These are phyloP conservation scores for Arctostaphylos glauca DNA, from an alignment of 148 eudicot genomes.

Conservation along the genomic window DNA sequence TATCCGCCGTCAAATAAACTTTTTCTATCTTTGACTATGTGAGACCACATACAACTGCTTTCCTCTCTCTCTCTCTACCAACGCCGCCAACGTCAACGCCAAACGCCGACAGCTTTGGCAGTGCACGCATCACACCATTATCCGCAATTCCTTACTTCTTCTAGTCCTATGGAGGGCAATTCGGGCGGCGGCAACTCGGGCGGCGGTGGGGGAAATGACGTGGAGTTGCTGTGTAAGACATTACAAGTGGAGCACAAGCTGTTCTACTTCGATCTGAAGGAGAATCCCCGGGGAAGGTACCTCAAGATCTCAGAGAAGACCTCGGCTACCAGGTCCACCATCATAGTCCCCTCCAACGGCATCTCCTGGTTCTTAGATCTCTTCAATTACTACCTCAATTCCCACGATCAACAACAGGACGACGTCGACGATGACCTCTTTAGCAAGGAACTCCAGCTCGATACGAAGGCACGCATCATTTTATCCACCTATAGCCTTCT, in stretches of 20 bases:
- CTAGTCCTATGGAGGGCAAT: slow-evolving; percentile 48
- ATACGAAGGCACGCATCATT: slow-evolving; percentile 53
- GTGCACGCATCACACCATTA: background rate
- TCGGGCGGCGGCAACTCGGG: too few species aligned
- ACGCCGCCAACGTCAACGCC: background rate
- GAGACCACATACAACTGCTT: background rate
- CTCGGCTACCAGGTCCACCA: slow-evolving; percentile 88
- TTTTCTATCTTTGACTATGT: too few species aligned
- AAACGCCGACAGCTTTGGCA: background rate
- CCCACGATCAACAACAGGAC: slow-evolving; percentile 49
- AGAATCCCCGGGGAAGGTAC: slow-evolving; percentile 94
- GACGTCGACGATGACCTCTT: slow-evolving; percentile 32
- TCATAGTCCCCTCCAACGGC: slow-evolving; percentile 82
- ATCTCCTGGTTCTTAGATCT: slow-evolving; percentile 88
- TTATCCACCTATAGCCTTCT: background rate
- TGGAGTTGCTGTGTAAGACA: slow-evolving; percentile 79
- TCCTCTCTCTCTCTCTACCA: background rate
- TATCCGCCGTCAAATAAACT: too few species aligned
- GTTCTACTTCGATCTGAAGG: slow-evolving; percentile 95
- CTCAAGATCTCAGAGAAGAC: slow-evolving; percentile 96
- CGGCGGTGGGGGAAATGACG: slow-evolving; percentile 61
- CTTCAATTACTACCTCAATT: slow-evolving; percentile 79
- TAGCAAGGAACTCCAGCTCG: slow-evolving; percentile 96
- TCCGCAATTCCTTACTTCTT: background rate
- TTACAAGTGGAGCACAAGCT: slow-evolving; percentile 95